Base-by-base conservation (phyloP, 2,329 filamentous ascomycete genomes). In the Tolypocladium endophyticum region DNA sequence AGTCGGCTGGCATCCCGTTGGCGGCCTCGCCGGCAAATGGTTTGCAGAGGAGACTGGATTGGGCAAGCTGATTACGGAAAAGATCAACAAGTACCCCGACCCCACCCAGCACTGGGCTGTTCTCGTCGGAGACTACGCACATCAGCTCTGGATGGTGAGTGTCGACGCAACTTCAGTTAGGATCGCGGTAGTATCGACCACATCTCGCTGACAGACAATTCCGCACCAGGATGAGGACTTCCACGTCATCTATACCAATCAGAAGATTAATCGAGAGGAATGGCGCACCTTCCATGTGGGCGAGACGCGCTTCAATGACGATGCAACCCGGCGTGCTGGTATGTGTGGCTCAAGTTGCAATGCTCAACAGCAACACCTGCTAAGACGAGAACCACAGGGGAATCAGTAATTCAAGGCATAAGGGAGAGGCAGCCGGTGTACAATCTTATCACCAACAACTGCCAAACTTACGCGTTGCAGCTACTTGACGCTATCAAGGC, bases 71-170 rank as follows among this genome's bases (percentile, higher is more conserved):
- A 84, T 85, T 61, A 82, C 79, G 0, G 78, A 81, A 54, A 79
- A 76, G 62, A 78, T 81, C 58, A 77, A 81, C 64, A 75, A 73
- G 60, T 83, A 81, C 62, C 82, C 82, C 0, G 82, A 85, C 65
- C 82, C 82, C 4, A 83, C 81, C 4, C 82, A 85, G 69, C 82
- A 85, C 65, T 85, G 82, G 82, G 81, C 80, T 2, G 79, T 84
- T 1, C 71, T 85, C 0, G 80, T 84, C 0, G 81, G 80, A 2
- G 80, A 78, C 16, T 85, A 74, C 65, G 77, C 76, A 1, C 81
- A 84, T 66, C 75, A 84, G 66, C 69, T 85, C n/a, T 85, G 82
- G 81, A 84, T 84, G 81, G 79, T 79, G 63, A 63, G 73, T 67
- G 12, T 14, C 36, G 6, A n/a, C 23, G 6, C 35, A 52, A 56